Conservation (phyloP, 441 rosid species). For the Syzygium malaccense region DNA sequence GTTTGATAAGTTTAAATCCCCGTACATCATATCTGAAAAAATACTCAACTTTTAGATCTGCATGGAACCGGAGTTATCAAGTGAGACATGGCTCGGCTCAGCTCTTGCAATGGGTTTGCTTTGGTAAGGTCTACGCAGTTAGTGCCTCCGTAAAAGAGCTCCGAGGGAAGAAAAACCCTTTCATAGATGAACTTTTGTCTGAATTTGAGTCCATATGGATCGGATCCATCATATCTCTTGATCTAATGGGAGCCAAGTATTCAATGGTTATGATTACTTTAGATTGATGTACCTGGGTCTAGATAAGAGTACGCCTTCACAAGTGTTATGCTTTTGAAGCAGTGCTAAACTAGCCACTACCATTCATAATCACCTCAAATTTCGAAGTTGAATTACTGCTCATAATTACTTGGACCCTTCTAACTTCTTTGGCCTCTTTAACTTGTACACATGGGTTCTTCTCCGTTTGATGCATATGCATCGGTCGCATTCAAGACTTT, state of each 20-base stretch:
- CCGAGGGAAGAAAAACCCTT: background rate
- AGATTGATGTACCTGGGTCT: background rate
- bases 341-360: fast-evolving
- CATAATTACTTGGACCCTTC: background rate
- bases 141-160: background rate
- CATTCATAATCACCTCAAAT: background rate
- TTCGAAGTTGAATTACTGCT: background rate
- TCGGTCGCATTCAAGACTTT: background rate
- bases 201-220: background rate
- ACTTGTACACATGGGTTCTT: background rate
- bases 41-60: background rate
- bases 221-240: fast-evolving
- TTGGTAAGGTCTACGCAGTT: background rate
- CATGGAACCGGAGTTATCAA: background rate
- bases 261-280: background rate
- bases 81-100: background rate
- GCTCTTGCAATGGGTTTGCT: background rate
- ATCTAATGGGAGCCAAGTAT: background rate
- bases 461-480: background rate
- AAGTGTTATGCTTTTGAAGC: background rate
- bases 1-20: background rate
- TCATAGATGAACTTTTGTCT: background rate
- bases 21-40: background rate
- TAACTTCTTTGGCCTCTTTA: background rate
- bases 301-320: background rate